phyloP scores from a whole-genome alignment of 305 asterid species.

The Solanum hybrid region DNA sequence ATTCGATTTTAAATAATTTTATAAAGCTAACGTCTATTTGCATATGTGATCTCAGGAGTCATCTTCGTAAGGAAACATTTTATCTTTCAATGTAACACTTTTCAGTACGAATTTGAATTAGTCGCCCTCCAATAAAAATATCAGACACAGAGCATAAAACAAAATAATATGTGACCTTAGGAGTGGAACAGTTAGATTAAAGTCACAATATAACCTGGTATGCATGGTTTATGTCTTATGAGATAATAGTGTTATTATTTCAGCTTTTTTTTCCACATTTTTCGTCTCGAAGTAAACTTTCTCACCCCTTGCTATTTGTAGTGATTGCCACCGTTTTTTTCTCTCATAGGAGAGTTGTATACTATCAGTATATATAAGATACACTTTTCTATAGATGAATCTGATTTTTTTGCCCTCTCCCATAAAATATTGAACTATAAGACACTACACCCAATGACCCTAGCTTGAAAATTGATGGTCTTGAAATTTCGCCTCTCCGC shows the following conservation, averaged over 20 bases:
- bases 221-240: background rate
- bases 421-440: background rate
- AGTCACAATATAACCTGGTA: background rate
- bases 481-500: too few relatives aligned
- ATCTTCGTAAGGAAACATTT: background rate
- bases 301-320: background rate
- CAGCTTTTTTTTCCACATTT: too few relatives aligned
- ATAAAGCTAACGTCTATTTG: background rate
- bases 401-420: background rate
- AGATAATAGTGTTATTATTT: too few relatives aligned
- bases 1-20: background rate
- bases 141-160: rapidly evolving
- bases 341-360: background rate
- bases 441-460: background rate
- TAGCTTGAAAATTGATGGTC: too few relatives aligned
- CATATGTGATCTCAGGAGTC: background rate
- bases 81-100: background rate
- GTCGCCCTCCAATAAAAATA: background rate
- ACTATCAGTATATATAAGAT: background rate
- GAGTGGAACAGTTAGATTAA: background rate
- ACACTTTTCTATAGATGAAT: background rate
- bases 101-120: background rate
- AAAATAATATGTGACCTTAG: background rate
- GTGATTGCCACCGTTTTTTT: background rate
- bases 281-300: background rate